These are phyloP conservation scores for Crithidia sp. DNA, from an alignment of 208 protist genomes.

Conservation along the genomic window DNA sequence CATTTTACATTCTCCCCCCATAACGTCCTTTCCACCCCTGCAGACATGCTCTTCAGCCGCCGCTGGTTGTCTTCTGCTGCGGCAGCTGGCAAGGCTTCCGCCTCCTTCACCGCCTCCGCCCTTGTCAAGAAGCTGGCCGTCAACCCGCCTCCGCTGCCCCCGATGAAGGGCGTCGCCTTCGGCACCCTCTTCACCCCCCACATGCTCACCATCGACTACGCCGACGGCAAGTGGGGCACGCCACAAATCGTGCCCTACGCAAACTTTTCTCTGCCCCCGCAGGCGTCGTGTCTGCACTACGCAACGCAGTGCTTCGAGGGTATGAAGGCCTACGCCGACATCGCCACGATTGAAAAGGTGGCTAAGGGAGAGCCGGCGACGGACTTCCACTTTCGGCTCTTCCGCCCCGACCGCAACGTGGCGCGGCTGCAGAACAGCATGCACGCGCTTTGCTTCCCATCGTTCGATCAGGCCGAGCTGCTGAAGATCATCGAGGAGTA, in stretches of 20 bases:
- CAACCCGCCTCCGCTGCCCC: slow-evolving; percentile 56
- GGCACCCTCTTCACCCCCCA: slow-evolving; percentile 95
- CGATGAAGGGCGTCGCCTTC: slow-evolving; percentile 81
- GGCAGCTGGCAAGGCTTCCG: neutral
- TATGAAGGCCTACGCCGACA: slow-evolving; percentile 97
- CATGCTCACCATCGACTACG: slow-evolving; percentile 94
- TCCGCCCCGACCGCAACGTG: slow-evolving; percentile 97
- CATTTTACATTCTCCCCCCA: too few species aligned
- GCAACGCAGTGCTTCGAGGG: slow-evolving; percentile 96
- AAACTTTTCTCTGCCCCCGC: slow-evolving; percentile 91
- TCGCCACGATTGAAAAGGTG: slow-evolving; percentile 57
- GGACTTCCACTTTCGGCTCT: slow-evolving; percentile 87
- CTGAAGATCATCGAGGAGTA: slow-evolving; percentile 93
- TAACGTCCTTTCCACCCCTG: neutral
- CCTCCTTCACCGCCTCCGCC: slow-evolving; percentile 34
- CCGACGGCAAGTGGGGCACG: slow-evolving; percentile 86
- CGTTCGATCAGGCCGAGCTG: slow-evolving; percentile 90
- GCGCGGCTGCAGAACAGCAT: slow-evolving; percentile 87
- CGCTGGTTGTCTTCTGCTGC: neutral
- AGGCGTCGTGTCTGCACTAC: slow-evolving; percentile 95
- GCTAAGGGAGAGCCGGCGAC: slow-evolving; percentile 37
- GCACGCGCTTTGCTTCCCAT: slow-evolving; percentile 91
- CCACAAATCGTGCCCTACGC: slow-evolving; percentile 77
- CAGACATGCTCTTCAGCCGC: slow-evolving; percentile 14
- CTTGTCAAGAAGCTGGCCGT: slow-evolving; percentile 33